Conservation (phyloP, 345 rosid species). For the Salix arbutifolia region DNA sequence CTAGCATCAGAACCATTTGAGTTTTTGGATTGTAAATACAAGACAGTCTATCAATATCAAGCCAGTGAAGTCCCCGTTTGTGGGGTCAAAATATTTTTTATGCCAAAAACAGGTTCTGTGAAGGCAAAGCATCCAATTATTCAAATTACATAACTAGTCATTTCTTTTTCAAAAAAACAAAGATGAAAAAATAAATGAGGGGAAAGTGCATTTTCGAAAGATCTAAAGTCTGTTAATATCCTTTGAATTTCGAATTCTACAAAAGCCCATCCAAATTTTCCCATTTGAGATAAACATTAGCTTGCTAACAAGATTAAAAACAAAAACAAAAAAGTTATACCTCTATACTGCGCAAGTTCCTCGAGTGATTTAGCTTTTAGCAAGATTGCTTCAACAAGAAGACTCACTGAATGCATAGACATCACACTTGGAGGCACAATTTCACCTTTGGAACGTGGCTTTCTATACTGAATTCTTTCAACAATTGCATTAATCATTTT, state of each 20-base stretch:
- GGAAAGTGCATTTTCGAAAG: background rate
- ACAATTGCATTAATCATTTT: slow-evolving; percentile 64
- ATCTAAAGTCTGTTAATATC: background rate
- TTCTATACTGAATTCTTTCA: slow-evolving; percentile 54
- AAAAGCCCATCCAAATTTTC: background rate
- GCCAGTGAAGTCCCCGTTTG: background rate
- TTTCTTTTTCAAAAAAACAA: background rate
- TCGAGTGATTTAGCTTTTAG: slow-evolving; percentile 83
- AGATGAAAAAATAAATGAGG: background rate
- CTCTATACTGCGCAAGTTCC: slow-evolving; percentile 58
- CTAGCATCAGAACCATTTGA: slow-evolving; percentile 20
- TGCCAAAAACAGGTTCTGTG: background rate
- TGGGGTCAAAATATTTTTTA: background rate
- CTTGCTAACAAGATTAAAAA: background rate
- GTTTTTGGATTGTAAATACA: background rate
- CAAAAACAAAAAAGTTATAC: slow-evolving; percentile 26
- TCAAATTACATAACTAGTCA: background rate
- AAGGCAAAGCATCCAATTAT: background rate
- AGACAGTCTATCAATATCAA: background rate
- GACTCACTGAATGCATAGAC: slow-evolving; percentile 90
- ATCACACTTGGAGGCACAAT: slow-evolving; percentile 41
- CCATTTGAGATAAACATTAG: background rate
- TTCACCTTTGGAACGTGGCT: slow-evolving; percentile 51
- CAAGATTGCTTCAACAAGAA: slow-evolving; percentile 83
- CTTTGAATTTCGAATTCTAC: slow-evolving; percentile 1